phyloP scores from a whole-genome alignment of 176 grass and related monocot species.

The Oryza glaberrima region DNA sequence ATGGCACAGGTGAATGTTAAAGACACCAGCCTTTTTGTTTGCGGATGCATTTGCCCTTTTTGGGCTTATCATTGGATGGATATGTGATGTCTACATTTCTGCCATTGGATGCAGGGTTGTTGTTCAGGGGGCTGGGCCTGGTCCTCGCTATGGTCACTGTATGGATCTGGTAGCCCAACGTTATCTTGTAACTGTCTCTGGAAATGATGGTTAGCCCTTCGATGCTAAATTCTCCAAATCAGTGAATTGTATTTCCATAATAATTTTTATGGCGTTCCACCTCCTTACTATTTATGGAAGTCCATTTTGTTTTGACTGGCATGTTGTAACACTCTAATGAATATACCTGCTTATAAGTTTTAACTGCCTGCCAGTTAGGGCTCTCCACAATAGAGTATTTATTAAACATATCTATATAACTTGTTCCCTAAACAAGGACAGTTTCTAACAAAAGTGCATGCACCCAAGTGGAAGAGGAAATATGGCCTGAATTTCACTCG shows the following conservation, averaged over 20 bases:
- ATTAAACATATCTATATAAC: background rate
- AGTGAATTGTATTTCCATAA: conserved; percentile 16
- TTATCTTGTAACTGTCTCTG: conserved; percentile 91
- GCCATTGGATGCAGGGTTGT: conserved; percentile 59
- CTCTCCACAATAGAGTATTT: background rate
- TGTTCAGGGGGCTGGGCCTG: conserved; percentile 92
- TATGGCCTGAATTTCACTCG: background rate
- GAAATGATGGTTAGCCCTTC: conserved; percentile 84
- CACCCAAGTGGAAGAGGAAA: background rate
- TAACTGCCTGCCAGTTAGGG: background rate
- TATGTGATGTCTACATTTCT: conserved; percentile 35
- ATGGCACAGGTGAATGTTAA: conserved; percentile 80
- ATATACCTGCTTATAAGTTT: background rate
- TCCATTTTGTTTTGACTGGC: conserved; percentile 4
- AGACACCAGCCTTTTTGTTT: conserved; percentile 28
- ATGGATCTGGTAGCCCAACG: conserved; percentile 96
- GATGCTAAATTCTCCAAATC: background rate
- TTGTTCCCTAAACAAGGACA: background rate
- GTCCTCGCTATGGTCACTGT: conserved; percentile 94
- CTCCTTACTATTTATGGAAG: conserved; percentile 25
- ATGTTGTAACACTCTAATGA: conserved; percentile 3
- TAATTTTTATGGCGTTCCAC: background rate
- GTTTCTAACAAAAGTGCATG: background rate
- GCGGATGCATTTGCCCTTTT: background rate
- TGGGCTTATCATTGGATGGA: conserved; percentile 25